Percentiles rank a stretch among this genome's conserved stretches.
Conservation (phyloP, 2,329 filamentous ascomycete species). For the Ambrosiella cleistominuta region DNA sequence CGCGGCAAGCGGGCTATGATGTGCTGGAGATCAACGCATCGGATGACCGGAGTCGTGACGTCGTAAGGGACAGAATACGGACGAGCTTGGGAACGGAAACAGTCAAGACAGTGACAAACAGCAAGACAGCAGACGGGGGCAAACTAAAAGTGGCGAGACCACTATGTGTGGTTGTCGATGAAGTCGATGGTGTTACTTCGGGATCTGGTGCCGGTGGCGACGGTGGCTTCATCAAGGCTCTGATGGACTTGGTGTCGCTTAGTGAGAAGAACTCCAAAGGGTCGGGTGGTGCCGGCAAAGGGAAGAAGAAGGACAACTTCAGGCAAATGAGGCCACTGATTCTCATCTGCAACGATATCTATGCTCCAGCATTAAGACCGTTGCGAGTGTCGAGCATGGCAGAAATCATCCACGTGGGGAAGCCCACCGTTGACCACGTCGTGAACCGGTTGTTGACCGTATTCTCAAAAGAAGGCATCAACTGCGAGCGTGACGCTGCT, state of each 20-base stretch:
- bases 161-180: constrained; percentile 85
- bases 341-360: constrained; percentile 93
- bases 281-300: constrained; percentile 17
- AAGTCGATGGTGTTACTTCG: constrained; percentile 84
- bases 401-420: constrained; percentile 81
- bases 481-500: constrained; percentile 76
- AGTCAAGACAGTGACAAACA: constrained; percentile 56
- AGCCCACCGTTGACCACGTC: constrained; percentile 73
- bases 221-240: constrained; percentile 83
- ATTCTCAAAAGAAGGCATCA: constrained; percentile 76
- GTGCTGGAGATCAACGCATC: constrained; percentile 96
- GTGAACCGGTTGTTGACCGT: constrained; percentile 64
- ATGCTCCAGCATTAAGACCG: constrained; percentile 73
- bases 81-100: constrained; percentile 90
- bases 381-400: constrained; percentile 71
- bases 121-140: background rate
- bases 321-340: constrained; percentile 74
- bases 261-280: constrained; percentile 58
- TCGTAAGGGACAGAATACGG: constrained; percentile 79
- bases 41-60: constrained; percentile 75
- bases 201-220: constrained; percentile 65
- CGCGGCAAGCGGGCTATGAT: constrained; percentile 86
- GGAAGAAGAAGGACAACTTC: constrained; percentile 66
- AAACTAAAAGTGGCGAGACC: constrained; percentile 50
- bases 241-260: constrained; percentile 73